These are phyloP conservation scores for Fusarium siculi DNA, from an alignment of 2,329 filamentous ascomycete genomes.

Conservation along the genomic window DNA sequence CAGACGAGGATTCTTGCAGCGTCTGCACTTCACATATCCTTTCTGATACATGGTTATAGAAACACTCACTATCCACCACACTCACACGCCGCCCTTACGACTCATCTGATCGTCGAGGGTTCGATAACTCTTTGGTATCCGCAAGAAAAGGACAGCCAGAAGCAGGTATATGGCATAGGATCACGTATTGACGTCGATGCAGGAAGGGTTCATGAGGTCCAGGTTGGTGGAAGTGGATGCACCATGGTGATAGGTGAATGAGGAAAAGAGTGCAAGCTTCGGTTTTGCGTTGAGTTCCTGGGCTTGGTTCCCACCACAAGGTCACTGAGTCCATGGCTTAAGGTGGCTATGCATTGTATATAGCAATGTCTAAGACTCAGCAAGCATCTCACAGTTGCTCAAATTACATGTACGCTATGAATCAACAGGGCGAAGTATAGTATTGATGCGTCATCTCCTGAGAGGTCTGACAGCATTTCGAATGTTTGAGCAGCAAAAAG, in stretches of 20 bases:
- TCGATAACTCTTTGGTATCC: slow-evolving; percentile 75
- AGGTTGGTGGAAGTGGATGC: slow-evolving; percentile 73
- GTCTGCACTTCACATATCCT: slow-evolving; percentile 1
- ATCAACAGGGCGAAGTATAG: neutral
- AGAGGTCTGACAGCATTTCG: neutral
- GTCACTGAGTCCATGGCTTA: neutral
- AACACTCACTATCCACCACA: slow-evolving; percentile 77
- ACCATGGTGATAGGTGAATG: slow-evolving; percentile 74
- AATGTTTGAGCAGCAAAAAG: neutral
- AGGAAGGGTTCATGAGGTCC: slow-evolving; percentile 73
- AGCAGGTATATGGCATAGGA: slow-evolving; percentile 69
- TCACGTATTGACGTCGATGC: slow-evolving; percentile 74
- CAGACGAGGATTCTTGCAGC: neutral
- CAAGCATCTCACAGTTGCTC: neutral
- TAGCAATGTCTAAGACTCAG: neutral
- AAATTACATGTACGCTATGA: neutral
- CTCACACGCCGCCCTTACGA: slow-evolving; percentile 71
- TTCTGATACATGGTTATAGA: slow-evolving; percentile 51
- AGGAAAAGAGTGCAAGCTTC: neutral
- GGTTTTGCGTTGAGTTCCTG: neutral
- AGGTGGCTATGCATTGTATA: neutral
- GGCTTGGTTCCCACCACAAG: neutral
- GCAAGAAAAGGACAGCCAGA: slow-evolving; percentile 63
- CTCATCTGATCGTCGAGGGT: slow-evolving; percentile 74
- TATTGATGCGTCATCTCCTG: neutral